These are phyloP conservation scores for Corchorus olitorius DNA, from an alignment of 345 rosid genomes.

Conservation along the genomic window DNA sequence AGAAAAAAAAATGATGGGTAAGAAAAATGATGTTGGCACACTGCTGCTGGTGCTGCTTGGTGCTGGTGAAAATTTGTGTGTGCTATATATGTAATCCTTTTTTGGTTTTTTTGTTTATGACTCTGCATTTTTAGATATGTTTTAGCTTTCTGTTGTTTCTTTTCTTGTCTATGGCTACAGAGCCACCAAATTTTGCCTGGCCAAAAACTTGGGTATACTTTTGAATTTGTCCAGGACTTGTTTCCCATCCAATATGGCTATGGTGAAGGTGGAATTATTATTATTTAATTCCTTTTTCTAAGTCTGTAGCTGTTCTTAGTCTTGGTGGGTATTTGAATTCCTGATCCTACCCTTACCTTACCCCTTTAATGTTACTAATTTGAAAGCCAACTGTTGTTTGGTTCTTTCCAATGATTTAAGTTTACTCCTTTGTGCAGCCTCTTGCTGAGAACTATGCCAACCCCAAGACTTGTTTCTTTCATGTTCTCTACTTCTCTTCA, in stretches of 20 bases:
- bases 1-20: neutral
- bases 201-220: neutral
- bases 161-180: neutral
- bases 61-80: neutral
- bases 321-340: neutral
- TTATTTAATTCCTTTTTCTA: neutral
- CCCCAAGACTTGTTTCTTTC: conserved; percentile 94
- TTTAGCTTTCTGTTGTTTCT: conserved; percentile 10
- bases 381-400: conserved; percentile 5
- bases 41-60: neutral
- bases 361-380: neutral
- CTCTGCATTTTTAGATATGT: conserved; percentile 10
- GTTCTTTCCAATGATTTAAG: neutral
- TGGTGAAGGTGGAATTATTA: neutral
- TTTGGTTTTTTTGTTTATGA: neutral
- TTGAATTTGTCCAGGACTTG: neutral
- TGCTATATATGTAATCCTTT: neutral
- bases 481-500: conserved; percentile 84
- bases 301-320: neutral
- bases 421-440: conserved; percentile 51
- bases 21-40: neutral
- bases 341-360: neutral
- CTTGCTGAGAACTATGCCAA: conserved; percentile 92
- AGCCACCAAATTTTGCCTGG: conserved; percentile 10
- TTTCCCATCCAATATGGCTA: neutral